phyloP scores from a whole-genome alignment of 2,329 filamentous ascomycete genomes.

The Stachybotrys chlorohalonatus region DNA sequence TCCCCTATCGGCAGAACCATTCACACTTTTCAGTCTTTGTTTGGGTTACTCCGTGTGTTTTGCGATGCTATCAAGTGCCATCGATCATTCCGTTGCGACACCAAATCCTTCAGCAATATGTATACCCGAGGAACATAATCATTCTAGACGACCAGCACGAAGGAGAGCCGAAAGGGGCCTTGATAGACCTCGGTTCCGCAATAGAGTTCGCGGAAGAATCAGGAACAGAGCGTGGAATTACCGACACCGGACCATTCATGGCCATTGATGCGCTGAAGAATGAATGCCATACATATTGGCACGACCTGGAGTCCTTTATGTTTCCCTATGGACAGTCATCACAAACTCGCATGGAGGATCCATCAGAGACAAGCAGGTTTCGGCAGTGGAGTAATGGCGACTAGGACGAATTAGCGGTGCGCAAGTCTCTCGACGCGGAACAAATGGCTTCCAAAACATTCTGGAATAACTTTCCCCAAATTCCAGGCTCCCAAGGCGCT shows the following conservation, averaged over 20 bases:
- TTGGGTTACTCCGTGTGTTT: constrained; percentile 9
- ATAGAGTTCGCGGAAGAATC: constrained; percentile 3
- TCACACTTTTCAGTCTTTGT: constrained; percentile 6
- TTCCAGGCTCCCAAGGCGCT: constrained; percentile 5
- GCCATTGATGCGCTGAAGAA: constrained; percentile 11
- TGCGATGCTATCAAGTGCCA: constrained; percentile 11
- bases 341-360: constrained; percentile 1
- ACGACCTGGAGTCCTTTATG: constrained; percentile 19
- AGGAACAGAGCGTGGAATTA: constrained; percentile 1
- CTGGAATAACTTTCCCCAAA: constrained; percentile 5
- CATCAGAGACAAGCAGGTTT: constrained; percentile 4
- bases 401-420: constrained; percentile 2
- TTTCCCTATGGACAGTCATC: constrained; percentile 8
- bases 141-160: constrained; percentile 1
- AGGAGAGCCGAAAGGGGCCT: constrained; percentile 3
- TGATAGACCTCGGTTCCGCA: constrained; percentile 12
- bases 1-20: constrained; percentile 10
- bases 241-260: constrained; percentile 12
- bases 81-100: constrained; percentile 5
- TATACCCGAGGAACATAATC: constrained; percentile 11
- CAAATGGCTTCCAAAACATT: constrained; percentile 4
- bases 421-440: background rate
- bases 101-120: constrained; percentile 7
- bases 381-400: constrained; percentile 4
- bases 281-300: constrained; percentile 9